Evolutionary conservation across 2,329 filamentous ascomycete genomes (phyloP), one percentile per base, ranked within the genome.

Genomic region (Ceratocystis cubensis): DNA sequence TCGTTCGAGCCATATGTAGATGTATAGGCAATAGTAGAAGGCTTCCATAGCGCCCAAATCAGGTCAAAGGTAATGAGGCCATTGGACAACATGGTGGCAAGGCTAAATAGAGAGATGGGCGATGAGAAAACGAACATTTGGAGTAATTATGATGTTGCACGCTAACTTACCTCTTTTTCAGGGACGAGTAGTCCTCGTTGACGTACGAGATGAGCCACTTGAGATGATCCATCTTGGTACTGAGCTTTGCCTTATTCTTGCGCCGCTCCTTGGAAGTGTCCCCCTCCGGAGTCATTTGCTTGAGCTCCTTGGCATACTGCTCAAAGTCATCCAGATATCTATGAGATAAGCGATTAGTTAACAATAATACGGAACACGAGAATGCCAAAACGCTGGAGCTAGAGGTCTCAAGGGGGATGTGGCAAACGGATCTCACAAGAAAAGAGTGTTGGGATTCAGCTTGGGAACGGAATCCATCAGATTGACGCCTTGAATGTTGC

Each of bases 41-140:
- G 91, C 72, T 94, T 95, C 82, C 88, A 95, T 2, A 96, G 77
- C 0, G 91, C 90, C 91, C 91, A 96, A 0, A 95, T 78, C 1
- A 95, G 81, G 67, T 96, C 90, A 71, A 92, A 96, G 0, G 90
- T 95, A 73, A 96, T 95, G 57, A 91, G 85, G 7, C 90, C 89
- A 41, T 87, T 88, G 69, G 91, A 83, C 1, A 96, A 79, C 76
- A 96, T 84, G 0, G 90, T 88, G 70, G 91, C 87, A 0, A 96
- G 80, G 1, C 87, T 88, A 74, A 5, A 8, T 3, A 25, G 8
- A 37, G 25, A 8, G 5, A 13, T 44, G 10, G 20, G 20, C 20
- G 37, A 17, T 17, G 37, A 41, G 37, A 41, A 41, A 3, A 41
- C 10, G 37, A 3, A 41, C 37, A 10, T 41, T 4, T 41, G 37